Percentiles rank a stretch among this genome's conserved stretches.
Evolutionary conservation across 2,329 filamentous ascomycete genomes (phyloP).

Genomic region (Boeremia exigua): DNA sequence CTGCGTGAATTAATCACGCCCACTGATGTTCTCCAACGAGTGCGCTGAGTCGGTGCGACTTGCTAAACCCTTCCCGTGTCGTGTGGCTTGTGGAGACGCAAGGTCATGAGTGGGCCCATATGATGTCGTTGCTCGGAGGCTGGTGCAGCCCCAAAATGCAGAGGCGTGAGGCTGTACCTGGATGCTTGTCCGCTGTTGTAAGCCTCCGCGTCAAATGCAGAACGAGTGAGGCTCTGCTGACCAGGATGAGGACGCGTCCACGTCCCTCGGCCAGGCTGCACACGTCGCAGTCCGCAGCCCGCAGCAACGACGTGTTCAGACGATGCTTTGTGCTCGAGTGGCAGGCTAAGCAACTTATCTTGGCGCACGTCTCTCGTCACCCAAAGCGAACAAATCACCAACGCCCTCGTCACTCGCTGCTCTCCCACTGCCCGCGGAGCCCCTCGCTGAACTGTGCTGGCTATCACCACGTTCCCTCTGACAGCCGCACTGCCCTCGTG

Average conservation of each 20-base stretch:
- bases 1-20: slow-evolving; percentile 15
- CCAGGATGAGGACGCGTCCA: neutral
- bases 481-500: slow-evolving; percentile 16
- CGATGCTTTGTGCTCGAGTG: slow-evolving; percentile 12
- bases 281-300: neutral
- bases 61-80: slow-evolving; percentile 6
- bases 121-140: slow-evolving; percentile 17
- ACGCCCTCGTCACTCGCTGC: slow-evolving; percentile 6
- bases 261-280: neutral
- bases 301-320: slow-evolving; percentile 15
- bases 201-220: slow-evolving; percentile 1
- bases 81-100: slow-evolving; percentile 14
- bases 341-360: slow-evolving; percentile 15
- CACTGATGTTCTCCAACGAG: neutral
- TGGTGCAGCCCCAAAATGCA: neutral
- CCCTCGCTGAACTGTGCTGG: slow-evolving; percentile 16
- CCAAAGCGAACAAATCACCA: slow-evolving; percentile 12
- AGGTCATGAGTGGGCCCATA: slow-evolving; percentile 10
- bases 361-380: slow-evolving; percentile 12
- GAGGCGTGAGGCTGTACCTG: neutral
- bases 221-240: slow-evolving; percentile 3
- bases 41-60: slow-evolving; percentile 6
- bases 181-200: neutral
- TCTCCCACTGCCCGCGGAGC: neutral
- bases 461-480: slow-evolving; percentile 3